Evolutionary conservation across 164 flowering plant genomes (phyloP), one percentile per base, ranked within the genome.

Genomic region (Berberis vulgaris): DNA sequence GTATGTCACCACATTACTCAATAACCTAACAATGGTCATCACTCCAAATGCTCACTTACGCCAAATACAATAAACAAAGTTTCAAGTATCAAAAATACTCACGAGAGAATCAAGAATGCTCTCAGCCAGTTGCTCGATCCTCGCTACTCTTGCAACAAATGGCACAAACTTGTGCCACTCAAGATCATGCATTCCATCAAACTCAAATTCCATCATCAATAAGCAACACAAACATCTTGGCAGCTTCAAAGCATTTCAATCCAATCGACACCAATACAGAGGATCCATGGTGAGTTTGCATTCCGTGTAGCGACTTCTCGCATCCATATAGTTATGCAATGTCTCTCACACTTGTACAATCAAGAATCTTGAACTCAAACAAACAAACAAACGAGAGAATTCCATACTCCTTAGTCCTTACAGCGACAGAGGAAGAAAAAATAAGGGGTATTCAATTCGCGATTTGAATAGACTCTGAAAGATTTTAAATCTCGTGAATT

Each of bases 121-220:
- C 81, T 88, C 94, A 46, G 98, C 97, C 43, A 90, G 65, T 3
- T 57, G 73, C 75, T 94, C 97, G 66, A 94, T 88, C 64, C 97
- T 79, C 52, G 86, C 69, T 44, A 94, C 71, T 66, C 97, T 79
- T 64, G 85, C 81, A 65, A 86, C 86, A 77, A 67, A 43, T 38
- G 95, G 88, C 11, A 69, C 83, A 68, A 74, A 79, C 43, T 57
- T 70, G 58, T 87, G 97, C 96, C 95, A 90, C 7, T 80, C 84
- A 62, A 94, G 57, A 56, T 81, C 88, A 49, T 72, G 78, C 84
- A 60, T 86, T 67, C 85, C 86, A 68, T 91, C 96, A 40, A 86
- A 65, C 64, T 72, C 74, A 57, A 26, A 94, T 41, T 50, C 97
- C 97, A 82, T 94, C 98, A 73, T 94, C 98, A 72, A 94, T 81